A percentile compares a stretch with the other conserved stretches of the same genome.
phyloP scores from a whole-genome alignment of 2,329 filamentous ascomycete genomes.

The Trichophyton schoenleinii region DNA sequence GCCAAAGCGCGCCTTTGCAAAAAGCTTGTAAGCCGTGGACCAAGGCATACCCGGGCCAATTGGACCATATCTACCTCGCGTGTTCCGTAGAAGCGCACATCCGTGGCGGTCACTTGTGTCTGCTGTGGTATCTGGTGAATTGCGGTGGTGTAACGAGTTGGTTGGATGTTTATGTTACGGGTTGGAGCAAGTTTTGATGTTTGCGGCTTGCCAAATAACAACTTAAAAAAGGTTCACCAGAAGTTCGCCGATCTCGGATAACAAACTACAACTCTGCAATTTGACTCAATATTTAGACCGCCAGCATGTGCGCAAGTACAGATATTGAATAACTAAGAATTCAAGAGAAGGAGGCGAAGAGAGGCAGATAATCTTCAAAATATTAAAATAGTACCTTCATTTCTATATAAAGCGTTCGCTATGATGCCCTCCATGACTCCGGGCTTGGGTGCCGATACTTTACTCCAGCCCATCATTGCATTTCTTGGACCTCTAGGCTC shows the following conservation, averaged over 20 bases:
- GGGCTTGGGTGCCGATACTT: background rate
- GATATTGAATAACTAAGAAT: background rate
- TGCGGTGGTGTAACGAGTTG: background rate
- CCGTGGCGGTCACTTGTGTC: background rate
- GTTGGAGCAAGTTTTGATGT: background rate
- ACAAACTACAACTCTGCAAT: background rate
- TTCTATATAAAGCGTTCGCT: background rate
- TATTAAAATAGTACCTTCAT: background rate
- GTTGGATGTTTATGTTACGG: background rate
- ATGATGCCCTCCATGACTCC: background rate
- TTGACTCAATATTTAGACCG: background rate
- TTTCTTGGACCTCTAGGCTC: slow-evolving; percentile 54
- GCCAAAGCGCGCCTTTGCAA: background rate
- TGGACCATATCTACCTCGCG: background rate
- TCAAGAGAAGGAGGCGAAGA: too few relatives aligned
- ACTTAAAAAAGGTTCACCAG: background rate
- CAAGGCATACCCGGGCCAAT: background rate
- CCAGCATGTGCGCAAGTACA: background rate
- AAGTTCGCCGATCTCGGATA: background rate
- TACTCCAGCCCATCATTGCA: slow-evolving; percentile 29
- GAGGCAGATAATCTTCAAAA: background rate
- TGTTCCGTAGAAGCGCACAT: background rate
- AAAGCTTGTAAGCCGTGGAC: background rate
- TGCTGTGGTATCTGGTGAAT: background rate
- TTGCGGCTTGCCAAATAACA: background rate